Conservation (phyloP, 306 rosid species). For the Prunus salicina region DNA sequence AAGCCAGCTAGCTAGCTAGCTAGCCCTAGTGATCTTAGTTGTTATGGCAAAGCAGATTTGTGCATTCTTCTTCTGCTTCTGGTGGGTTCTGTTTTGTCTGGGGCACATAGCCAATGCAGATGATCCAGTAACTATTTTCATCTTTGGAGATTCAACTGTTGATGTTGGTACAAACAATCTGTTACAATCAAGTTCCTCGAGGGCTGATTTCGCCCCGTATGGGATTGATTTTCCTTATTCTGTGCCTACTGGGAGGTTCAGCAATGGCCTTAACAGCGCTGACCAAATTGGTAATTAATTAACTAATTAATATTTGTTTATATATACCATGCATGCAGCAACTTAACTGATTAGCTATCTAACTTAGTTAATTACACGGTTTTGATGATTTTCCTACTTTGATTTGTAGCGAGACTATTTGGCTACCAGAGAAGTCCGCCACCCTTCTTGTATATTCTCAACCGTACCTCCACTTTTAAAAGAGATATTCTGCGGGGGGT, state of each 20-base stretch:
- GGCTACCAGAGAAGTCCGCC: slow-evolving; percentile 46
- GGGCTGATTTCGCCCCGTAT: slow-evolving; percentile 36
- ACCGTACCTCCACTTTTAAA: slow-evolving; percentile 14
- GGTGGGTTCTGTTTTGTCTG: background rate
- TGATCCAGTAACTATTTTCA: slow-evolving; percentile 27
- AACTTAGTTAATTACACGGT: background rate
- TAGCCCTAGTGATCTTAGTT: background rate
- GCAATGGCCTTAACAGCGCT: slow-evolving; percentile 53
- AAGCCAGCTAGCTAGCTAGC: background rate
- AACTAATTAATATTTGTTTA: no score
- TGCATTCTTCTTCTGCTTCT: background rate
- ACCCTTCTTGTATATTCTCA: slow-evolving; percentile 31
- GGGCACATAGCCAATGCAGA: background rate
- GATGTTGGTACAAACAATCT: slow-evolving; percentile 61
- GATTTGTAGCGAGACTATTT: slow-evolving; percentile 24
- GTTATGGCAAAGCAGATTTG: background rate
- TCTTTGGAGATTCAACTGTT: slow-evolving; percentile 56
- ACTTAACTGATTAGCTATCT: background rate
- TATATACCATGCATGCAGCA: background rate
- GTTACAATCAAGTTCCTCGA: slow-evolving; percentile 1
- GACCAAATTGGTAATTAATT: slow-evolving; percentile 42
- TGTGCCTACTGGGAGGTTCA: slow-evolving; percentile 55
- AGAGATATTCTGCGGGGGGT: slow-evolving; percentile 30
- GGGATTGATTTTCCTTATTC: slow-evolving; percentile 47
- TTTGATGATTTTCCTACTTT: background rate